phyloP scores from a whole-genome alignment of 768 basidiomycete genomes.

The Xerocomellus amylosporus region DNA sequence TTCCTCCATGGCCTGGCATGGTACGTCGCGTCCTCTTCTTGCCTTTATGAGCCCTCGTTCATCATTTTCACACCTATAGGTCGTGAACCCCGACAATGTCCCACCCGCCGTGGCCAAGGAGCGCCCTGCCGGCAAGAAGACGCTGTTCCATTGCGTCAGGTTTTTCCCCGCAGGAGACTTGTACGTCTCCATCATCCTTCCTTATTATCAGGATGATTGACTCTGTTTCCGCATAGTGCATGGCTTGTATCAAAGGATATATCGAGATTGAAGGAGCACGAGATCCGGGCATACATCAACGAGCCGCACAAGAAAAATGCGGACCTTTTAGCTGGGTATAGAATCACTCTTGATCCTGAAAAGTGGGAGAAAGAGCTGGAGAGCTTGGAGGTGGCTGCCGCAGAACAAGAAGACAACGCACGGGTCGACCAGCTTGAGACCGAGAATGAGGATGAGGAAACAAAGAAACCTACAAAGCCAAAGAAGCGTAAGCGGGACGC shows the following conservation, averaged over 20 bases:
- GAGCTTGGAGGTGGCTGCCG: constrained; percentile 31
- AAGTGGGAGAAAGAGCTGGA: constrained; percentile 57
- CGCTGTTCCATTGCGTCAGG: constrained; percentile 65
- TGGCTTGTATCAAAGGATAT: constrained; percentile 86
- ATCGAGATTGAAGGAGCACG: constrained; percentile 68
- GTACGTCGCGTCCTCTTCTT: constrained; percentile 50
- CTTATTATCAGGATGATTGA: constrained; percentile 12
- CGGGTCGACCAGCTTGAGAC: constrained; percentile 66
- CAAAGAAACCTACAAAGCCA: constrained; percentile 43
- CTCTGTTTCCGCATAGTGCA: constrained; percentile 47
- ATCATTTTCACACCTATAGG: constrained; percentile 42
- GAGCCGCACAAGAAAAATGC: constrained; percentile 74
- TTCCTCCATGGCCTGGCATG: constrained; percentile 92
- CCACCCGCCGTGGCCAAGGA: constrained; percentile 62
- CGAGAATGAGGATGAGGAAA: constrained; percentile 51
- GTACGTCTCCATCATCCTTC: constrained; percentile 50
- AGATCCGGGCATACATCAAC: constrained; percentile 80
- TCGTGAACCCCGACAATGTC: constrained; percentile 71
- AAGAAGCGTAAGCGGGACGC: constrained; percentile 66
- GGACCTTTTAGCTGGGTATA: constrained; percentile 75
- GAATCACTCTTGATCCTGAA: constrained; percentile 69
- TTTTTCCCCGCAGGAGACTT: constrained; percentile 96
- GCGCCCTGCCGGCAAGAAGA: constrained; percentile 72
- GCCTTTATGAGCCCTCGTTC: constrained; percentile 7
- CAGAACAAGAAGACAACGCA: constrained; percentile 53